Evolutionary conservation across 306 rosid genomes (phyloP), one percentile per base, ranked within the genome.

Genomic region (Astragalus glycyphyllos): DNA sequence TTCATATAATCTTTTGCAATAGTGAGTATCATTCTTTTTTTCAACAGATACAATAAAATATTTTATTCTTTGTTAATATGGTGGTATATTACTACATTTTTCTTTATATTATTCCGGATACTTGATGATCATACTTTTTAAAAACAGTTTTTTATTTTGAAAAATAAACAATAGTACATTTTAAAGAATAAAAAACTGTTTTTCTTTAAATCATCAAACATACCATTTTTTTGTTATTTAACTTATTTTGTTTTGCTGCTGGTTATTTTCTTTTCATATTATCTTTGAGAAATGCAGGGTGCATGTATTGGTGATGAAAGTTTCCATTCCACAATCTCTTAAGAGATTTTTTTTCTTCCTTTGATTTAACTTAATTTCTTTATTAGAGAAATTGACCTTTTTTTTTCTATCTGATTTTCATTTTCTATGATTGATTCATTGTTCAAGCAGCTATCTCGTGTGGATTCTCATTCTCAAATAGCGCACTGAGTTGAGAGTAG

Each of bases 221-320:
- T n/a, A n/a, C n/a, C n/a, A n/a, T n/a, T n/a, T n/a, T n/a, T n/a
- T n/a, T n/a, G n/a, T n/a, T n/a, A n/a, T n/a, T n/a, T n/a, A n/a
- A n/a, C n/a, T n/a, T n/a, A n/a, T n/a, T n/a, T n/a, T n/a, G n/a
- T n/a, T n/a, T 46, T 46, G 14, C n/a, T 12, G 5, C n/a, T 12
- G 0, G 3, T 8, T 42, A 42, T 8, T 58, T 80, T 62, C 23
- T 17, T 57, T 17, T 8, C 11, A 7, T 11, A 51, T 13, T 12
- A 15, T 58, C 17, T 31, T 58, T 65, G 58, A 47, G 65, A 46
- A 65, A 8, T 63, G 6, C 4, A 37, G 26, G 50, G 58, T 71
- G 72, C 78, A 64, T 65, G 71, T 70, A 61, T 45, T 8, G 6
- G 49, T 54, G 59, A 20, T 80, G 53, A 16, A 65, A 12, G 26